phyloP scores from a whole-genome alignment of 1,284 basidiomycete species.

The Apiotrichum veenhuisii region DNA sequence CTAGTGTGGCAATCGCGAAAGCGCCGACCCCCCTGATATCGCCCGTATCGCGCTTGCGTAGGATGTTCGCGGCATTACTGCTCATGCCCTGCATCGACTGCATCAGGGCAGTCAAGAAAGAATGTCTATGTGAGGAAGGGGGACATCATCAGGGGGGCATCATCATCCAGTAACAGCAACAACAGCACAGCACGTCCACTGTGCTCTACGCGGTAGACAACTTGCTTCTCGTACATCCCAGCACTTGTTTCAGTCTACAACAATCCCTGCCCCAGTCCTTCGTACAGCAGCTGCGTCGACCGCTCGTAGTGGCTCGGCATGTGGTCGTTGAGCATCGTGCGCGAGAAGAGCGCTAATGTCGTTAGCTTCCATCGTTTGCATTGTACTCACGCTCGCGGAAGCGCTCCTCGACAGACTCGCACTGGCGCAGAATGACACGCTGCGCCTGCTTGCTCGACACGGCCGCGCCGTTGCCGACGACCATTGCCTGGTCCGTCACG shows the following conservation, averaged over 20 bases:
- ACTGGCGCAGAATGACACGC: slow-evolving; percentile 49
- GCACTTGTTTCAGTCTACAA: slow-evolving; percentile 1
- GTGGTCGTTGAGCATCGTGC: slow-evolving; percentile 48
- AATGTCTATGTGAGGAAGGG: too few relatives aligned
- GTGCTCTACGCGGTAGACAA: too few relatives aligned
- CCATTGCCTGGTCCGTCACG: slow-evolving; percentile 29
- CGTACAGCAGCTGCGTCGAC: slow-evolving; percentile 40
- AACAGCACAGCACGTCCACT: too few relatives aligned
- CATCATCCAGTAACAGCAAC: too few relatives aligned
- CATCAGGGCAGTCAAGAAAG: too few relatives aligned
- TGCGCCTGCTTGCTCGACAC: slow-evolving; percentile 43
- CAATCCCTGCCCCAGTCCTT: slow-evolving; percentile 29
- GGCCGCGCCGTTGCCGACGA: not conserved
- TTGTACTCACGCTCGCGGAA: slow-evolving; percentile 52
- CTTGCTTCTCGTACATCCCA: too few relatives aligned
- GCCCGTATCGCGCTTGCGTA: too few relatives aligned
- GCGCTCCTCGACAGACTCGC: slow-evolving; percentile 52
- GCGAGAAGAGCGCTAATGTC: slow-evolving; percentile 40
- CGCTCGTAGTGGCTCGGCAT: slow-evolving; percentile 45
- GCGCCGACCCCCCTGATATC: too few relatives aligned
- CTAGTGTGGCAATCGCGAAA: too few relatives aligned
- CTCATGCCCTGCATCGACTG: too few relatives aligned
- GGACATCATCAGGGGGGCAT: too few relatives aligned
- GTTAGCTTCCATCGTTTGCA: not conserved
- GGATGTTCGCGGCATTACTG: too few relatives aligned